Evolutionary conservation across 73 alveolate genomes (phyloP), one percentile per base, ranked within the genome.

Genomic region (Stentor roeselii): DNA sequence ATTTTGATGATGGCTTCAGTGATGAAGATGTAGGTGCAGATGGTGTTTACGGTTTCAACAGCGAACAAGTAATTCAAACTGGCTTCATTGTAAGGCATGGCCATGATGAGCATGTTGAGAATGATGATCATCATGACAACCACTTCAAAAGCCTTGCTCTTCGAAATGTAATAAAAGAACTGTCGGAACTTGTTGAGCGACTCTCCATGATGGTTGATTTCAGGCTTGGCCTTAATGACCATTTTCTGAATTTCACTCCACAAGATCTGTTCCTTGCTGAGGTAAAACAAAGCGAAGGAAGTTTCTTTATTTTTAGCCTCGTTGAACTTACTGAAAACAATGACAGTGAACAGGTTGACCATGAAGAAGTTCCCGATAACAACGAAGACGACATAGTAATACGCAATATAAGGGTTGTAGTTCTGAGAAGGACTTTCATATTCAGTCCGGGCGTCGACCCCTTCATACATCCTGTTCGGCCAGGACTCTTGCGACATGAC

Each of bases 321-420:
- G 77, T 96, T 93, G 83, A 93, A 97, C 87, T 96, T 95, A 38
- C 87, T 90, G 82, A 97, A 95, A 86, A 97, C 83, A 39, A 97
- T 98, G 59, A 98, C 99, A 77, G 96, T 92, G 80, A 97, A 95
- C 83, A 97, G 80, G 90, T 97, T 96, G 32, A 97, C 92, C 59
- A 96, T 91, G 85, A 96, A 96, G 86, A 93, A 95, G 3, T 97
- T 86, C 0, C 98, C 99, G 30, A 97, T 93, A 41, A 97, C 86
- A 36, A 96, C 90, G 88, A 93, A 96, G 36, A 87, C 86, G 6
- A 97, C 85, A 80, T 90, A 95, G 83, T 75, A 96, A 82, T 92
- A 76, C 1, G 98, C 96, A 86, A 88, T 84, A 15, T 61, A 78
- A 58, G 97, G 92, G 35, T 86, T 85, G 84, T 88, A 89, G 34